Evolutionary conservation across 495 filamentous ascomycete genomes (phyloP), one percentile per base, ranked within the genome.

Genomic region (Aspergillus campestris): DNA sequence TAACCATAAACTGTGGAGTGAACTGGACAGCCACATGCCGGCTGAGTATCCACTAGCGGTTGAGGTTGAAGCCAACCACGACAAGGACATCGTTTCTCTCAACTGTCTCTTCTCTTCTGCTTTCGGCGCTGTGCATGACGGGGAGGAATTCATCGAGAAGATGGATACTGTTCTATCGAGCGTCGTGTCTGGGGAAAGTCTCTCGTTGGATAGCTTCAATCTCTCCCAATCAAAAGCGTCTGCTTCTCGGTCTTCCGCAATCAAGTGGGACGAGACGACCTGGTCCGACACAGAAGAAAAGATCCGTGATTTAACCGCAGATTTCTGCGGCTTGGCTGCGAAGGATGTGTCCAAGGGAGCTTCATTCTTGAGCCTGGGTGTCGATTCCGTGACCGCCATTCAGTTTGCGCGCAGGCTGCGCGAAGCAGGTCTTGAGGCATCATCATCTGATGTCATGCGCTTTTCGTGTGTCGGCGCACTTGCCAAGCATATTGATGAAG

Each of bases 361-460:
- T 34, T 63, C 64, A 2, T 67, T 67, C 49, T 47, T 67, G 7
- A 51, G 52, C 31, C 48, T 67, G 7, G 64, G 64, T 1, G 53
- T 67, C 13, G 61, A 67, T 35, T 67, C 64, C 6, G 63, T 67
- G 12, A 59, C 49, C 8, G 61, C 64, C 8, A 65, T 67, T 45
- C 61, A 50, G 28, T 60, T 67, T 31, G 56, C 61, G 7, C 43
- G 52, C 27, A 45, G 44, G 11, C 39, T 67, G 5, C 59, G 64
- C 18, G 52, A 56, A 24, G 28, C 44, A 7, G 56, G 54, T 5
- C 18, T 63, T 8, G 32, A 53, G 8, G 59, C 50, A 29, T 61
- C 61, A 6, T 67, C 64, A 7, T 55, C 64, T 27, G 61, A 61
- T 48, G 53, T 65, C 8, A 63, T 67, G 64, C 56, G 61, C 2